Evolutionary conservation across 805 yeast species (phyloP), one percentile per base, ranked within the genome.

Genomic region (Ogataea kodamae): DNA sequence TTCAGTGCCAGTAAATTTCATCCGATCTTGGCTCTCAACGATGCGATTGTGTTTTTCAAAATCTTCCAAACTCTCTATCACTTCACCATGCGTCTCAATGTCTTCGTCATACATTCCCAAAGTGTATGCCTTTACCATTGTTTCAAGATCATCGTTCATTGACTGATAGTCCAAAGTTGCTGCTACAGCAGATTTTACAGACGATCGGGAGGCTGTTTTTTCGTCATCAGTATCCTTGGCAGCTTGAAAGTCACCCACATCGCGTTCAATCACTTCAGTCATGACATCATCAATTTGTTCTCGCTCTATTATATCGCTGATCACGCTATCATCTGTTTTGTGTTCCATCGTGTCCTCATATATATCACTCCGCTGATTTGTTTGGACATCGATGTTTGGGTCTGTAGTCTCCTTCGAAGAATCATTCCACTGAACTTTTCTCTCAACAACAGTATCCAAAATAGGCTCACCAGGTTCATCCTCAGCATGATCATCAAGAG

Each of bases 71-170:
- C 65, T 59, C 40, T 73, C 72, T 13, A 79, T 68, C 1, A 79
- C 69, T 9, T 72, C 72, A 0, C 83, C 83, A 30, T 68, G 67
- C 0, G 76, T 71, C 15, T 60, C 65, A 7, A 72, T 55, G 44
- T 78, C 83, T 40, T 75, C 83, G 47, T 78, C 82, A 47, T 74
- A 77, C 43, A 71, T 53, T 1, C 84, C 85, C 14, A 65, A 45
- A n/a, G 66, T 59, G 43, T 79, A 79, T 1, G 81, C 82, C 32
- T 67, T 65, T 0, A 75, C 81, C 79, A 78, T 72, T 3, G 71
- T 66, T 30, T 76, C 81, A 43, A 71, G 37, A 45, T 75, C 71
- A 12, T 62, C 62, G 15, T 65, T 67, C 18, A 72, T 38, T 2
- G 64, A 45, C 7, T 49, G 53, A 44, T 64, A 71, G 40, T 75